Evolutionary conservation across 306 rosid species (phyloP), one percentile per base, ranked within the genome.

Genomic region (Betula pendula): DNA sequence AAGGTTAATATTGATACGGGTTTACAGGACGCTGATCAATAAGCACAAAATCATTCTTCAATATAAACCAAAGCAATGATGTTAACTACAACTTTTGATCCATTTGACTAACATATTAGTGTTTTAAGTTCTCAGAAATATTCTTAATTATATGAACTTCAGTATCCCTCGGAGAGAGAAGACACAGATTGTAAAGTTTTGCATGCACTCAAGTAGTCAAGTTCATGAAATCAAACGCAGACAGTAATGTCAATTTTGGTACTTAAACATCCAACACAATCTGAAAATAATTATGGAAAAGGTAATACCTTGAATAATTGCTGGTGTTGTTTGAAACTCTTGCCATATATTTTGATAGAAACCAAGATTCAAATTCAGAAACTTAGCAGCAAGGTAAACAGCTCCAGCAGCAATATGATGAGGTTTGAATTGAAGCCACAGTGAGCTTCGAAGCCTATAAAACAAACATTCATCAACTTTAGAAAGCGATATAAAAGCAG

Each of bases 361-460:
- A 71, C 83, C 79, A 67, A 91, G 90, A 84, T 96, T 96, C 89
- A 93, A 73, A 85, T 91, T 86, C 70, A 96, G 83, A 85, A 87
- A 89, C 85, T 87, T 91, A 35, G 94, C 91, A 33, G 98, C 97
- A 72, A 96, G 97, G 86, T 85, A 91, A 20, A 92, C 89, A 72
- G 98, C 98, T 81, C 99, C 99, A 63, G 97, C 99, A 22, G 99
- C 99, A 77, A 96, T 96, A 76, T 96, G 96, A 80, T 91, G 92
- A 40, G 99, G 96, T 79, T 91, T 91, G 79, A 96, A 96, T 81
- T 96, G 99, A 81, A 96, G 98, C 99, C 98, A 96, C 43, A 96
- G 91, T 42, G 98, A 96, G 79, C 97, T 96, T 75, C 99, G 88
- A 70, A 96, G 97, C 94, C 99, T 96, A 78, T 85, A 91, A 80